Conservation (phyloP, 108 stramenopile species). For the Pseudonitzschia multiseries region DNA sequence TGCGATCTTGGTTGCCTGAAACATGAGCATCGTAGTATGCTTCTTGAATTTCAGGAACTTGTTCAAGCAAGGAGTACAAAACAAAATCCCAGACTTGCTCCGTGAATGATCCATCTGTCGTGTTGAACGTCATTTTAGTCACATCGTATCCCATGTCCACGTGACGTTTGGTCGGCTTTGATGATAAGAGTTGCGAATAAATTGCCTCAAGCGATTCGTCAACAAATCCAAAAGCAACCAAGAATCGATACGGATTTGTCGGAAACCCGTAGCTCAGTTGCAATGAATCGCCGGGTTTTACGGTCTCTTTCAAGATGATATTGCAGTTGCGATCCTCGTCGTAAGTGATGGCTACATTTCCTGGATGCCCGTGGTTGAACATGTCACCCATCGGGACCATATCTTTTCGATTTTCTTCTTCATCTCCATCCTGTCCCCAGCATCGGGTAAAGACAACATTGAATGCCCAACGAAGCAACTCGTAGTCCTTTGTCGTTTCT, state of each 20-base stretch:
- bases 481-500: conserved; percentile 11
- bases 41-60: conserved; percentile 33
- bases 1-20: conserved; percentile 46
- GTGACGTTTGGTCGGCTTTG: conserved; percentile 37
- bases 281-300: conserved; percentile 18
- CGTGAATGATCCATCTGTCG: conserved; percentile 32
- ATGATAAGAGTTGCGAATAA: conserved; percentile 29
- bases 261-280: conserved; percentile 37
- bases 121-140: conserved; percentile 35
- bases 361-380: conserved; percentile 40
- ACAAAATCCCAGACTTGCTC: conserved; percentile 37
- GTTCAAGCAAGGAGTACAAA: conserved; percentile 33
- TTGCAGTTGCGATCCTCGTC: conserved; percentile 24
- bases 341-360: conserved; percentile 25
- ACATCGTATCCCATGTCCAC: conserved; percentile 40
- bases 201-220: conserved; percentile 29
- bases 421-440: conserved; percentile 24
- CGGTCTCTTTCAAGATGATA: conserved; percentile 26
- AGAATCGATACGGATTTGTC: conserved; percentile 39
- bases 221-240: conserved; percentile 41
- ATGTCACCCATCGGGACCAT: conserved; percentile 48
- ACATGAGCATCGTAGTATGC: conserved; percentile 62
- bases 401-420: conserved; percentile 11
- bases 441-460: conserved; percentile 48
- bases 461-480: conserved; percentile 38